phyloP scores from a whole-genome alignment of 495 filamentous ascomycete species.

The Aspergillus haitiensis region DNA sequence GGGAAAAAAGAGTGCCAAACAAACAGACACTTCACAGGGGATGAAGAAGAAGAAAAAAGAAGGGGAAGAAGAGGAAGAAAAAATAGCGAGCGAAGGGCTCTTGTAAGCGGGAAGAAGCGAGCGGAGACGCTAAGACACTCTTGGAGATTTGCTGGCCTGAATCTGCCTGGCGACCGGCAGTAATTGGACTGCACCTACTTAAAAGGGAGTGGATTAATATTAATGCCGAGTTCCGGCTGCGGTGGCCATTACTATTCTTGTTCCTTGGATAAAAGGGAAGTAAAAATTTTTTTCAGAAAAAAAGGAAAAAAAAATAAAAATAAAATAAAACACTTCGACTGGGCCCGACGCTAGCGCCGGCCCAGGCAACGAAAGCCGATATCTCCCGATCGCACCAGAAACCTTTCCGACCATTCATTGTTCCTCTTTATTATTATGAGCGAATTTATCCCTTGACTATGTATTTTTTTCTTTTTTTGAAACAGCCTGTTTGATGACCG shows the following conservation, averaged over 20 bases:
- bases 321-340: conserved; percentile 17
- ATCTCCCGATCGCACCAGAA: conserved; percentile 47
- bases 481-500: too few relatives aligned
- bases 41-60: conserved; percentile 38
- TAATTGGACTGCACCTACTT: conserved; percentile 7
- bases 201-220: conserved; percentile 12
- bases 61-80: conserved; percentile 39
- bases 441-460: neutral
- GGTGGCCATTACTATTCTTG: conserved; percentile 6
- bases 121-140: conserved; percentile 35
- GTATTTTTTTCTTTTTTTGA: conserved; percentile 2
- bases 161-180: conserved; percentile 16
- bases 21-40: conserved; percentile 41
- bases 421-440: conserved; percentile 1
- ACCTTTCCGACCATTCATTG: conserved; percentile 20
- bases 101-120: conserved; percentile 48
- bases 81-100: conserved; percentile 44
- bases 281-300: conserved; percentile 2
- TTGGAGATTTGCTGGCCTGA: conserved; percentile 20
- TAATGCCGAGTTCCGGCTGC: conserved; percentile 4
- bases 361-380: conserved; percentile 39
- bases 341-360: conserved; percentile 32
- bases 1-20: conserved; percentile 36
- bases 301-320: conserved; percentile 22
- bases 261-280: conserved; percentile 3